phyloP scores from a whole-genome alignment of 1,284 basidiomycete genomes.

The Farysia itapuensis region DNA sequence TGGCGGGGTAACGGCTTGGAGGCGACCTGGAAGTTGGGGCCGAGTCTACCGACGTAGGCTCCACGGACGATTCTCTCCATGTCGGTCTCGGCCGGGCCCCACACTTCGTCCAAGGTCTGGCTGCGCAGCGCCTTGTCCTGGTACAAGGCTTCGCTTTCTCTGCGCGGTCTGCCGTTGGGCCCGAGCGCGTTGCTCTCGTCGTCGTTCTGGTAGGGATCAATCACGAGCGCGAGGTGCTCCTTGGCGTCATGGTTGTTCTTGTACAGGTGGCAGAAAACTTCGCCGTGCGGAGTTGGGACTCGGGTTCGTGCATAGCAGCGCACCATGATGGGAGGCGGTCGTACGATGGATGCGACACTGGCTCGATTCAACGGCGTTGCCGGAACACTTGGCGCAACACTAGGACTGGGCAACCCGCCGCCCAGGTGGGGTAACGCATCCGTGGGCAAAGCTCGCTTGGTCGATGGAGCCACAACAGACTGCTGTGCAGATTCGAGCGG shows the following conservation, averaged over 20 bases:
- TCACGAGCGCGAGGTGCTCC: constrained; percentile 95
- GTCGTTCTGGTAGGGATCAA: constrained; percentile 66
- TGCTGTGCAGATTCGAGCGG: constrained; percentile 2
- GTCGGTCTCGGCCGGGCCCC: constrained; percentile 83
- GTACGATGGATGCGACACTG: constrained; percentile 36
- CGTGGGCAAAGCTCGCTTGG: constrained; percentile 20
- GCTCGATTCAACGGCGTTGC: constrained; percentile 17
- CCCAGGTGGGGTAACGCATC: constrained; percentile 1
- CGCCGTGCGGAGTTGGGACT: constrained; percentile 93
- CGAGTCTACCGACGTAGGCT: constrained; percentile 85
- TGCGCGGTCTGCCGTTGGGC: constrained; percentile 16
- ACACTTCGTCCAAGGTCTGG: constrained; percentile 77
- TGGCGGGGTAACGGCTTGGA: constrained; percentile 60
- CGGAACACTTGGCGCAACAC: background rate
- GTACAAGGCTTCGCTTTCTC: constrained; percentile 24
- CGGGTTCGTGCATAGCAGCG: constrained; percentile 95
- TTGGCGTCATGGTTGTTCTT: constrained; percentile 81
- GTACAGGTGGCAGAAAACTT: constrained; percentile 90
- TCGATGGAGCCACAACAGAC: constrained; percentile 4
- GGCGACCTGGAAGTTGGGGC: constrained; percentile 66
- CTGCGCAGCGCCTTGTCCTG: constrained; percentile 70
- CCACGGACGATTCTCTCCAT: constrained; percentile 91
- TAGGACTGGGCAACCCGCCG: background rate
- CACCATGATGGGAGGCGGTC: constrained; percentile 60
- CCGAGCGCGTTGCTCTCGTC: constrained; percentile 11